A percentile compares a stretch with the other conserved stretches of the same genome.
Conservation (phyloP, 805 yeast species). For the Candida nitratophila region DNA sequence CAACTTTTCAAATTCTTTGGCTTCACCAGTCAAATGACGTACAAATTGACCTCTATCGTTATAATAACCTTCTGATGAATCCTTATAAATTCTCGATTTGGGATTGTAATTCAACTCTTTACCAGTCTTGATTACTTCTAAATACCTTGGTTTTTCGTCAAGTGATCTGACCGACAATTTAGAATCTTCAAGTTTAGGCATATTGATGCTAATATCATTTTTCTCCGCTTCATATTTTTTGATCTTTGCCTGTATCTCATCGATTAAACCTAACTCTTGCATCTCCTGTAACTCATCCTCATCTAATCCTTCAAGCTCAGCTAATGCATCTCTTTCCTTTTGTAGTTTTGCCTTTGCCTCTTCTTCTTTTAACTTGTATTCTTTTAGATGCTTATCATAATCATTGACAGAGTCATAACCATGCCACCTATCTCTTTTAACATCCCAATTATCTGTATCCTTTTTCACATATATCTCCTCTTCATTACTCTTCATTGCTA, state of each 20-base stretch:
- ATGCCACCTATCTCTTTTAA: constrained; percentile 75
- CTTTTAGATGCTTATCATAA: constrained; percentile 43
- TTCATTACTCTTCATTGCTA: too few species aligned
- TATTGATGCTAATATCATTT: constrained; percentile 11
- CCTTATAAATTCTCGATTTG: constrained; percentile 36
- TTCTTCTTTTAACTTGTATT: constrained; percentile 36
- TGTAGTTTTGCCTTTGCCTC: constrained; percentile 13
- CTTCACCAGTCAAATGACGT: constrained; percentile 50
- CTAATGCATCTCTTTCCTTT: constrained; percentile 7
- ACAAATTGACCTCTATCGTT: constrained; percentile 42
- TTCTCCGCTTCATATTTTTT: constrained; percentile 7
- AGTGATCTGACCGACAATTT: constrained; percentile 51
- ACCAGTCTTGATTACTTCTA: constrained; percentile 40
- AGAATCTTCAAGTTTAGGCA: constrained; percentile 9
- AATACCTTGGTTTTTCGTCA: constrained; percentile 71
- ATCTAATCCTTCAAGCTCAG: constrained; percentile 17
- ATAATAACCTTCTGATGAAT: constrained; percentile 24
- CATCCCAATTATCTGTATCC: constrained; percentile 48
- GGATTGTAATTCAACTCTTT: constrained; percentile 46
- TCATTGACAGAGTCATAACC: constrained; percentile 60
- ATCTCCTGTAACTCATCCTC: constrained; percentile 39
- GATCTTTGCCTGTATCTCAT: constrained; percentile 5
- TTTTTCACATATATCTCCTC: constrained; percentile 12
- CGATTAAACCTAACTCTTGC: constrained; percentile 30
- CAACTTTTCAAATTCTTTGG: constrained; percentile 40